Evolutionary conservation across 164 flowering plant species (phyloP).

Genomic region (Vitis riparia): DNA sequence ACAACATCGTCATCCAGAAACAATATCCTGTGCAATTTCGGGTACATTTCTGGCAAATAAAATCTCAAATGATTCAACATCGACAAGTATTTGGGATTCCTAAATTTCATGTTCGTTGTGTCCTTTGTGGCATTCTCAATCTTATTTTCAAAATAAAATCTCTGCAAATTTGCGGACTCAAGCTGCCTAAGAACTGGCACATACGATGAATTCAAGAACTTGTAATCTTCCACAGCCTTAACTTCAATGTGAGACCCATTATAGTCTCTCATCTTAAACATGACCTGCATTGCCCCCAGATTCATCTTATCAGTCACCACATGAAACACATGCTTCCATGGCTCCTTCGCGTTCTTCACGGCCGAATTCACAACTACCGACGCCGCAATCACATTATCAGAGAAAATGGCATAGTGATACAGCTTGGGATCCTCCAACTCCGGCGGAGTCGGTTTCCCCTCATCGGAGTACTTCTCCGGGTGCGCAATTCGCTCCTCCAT

Average conservation of each 20-base stretch:
- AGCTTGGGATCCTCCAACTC: constrained; percentile 45
- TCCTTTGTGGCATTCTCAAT: constrained; percentile 54
- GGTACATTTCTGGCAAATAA: constrained; percentile 52
- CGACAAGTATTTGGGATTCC: constrained; percentile 51
- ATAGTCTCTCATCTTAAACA: constrained; percentile 48
- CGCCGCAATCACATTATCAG: constrained; percentile 50
- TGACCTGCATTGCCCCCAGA: constrained; percentile 58
- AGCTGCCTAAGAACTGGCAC: constrained; percentile 47
- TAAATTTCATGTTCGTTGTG: constrained; percentile 49
- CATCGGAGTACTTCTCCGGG: constrained; percentile 42
- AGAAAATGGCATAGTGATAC: constrained; percentile 52
- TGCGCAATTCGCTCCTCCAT: constrained; percentile 53
- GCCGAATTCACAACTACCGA: constrained; percentile 58
- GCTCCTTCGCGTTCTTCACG: constrained; percentile 45
- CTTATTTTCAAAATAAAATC: constrained; percentile 50
- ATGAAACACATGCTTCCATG: constrained; percentile 53
- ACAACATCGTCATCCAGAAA: constrained; percentile 53
- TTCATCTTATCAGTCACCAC: constrained; percentile 60
- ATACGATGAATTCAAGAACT: constrained; percentile 47
- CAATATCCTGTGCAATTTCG: constrained; percentile 43
- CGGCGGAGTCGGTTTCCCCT: constrained; percentile 27
- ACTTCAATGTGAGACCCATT: constrained; percentile 52
- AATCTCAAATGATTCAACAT: constrained; percentile 51
- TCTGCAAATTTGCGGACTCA: constrained; percentile 47
- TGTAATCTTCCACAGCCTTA: constrained; percentile 56